Base-by-base conservation (phyloP, 331 rosid genomes). In the Ulmus americana region DNA sequence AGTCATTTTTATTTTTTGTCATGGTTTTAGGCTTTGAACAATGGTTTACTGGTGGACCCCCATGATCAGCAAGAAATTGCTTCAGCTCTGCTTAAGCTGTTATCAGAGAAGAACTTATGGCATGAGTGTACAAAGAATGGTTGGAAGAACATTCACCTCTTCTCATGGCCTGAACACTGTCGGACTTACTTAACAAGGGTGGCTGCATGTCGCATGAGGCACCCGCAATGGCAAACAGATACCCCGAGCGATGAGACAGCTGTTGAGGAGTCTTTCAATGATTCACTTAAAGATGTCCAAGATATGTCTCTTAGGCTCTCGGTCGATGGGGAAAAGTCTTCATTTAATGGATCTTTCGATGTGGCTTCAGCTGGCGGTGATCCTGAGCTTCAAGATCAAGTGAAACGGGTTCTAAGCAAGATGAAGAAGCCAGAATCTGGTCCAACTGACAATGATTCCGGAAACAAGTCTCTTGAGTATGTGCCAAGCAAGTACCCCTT, bases 241-340 rank as follows among this genome's bases (percentile, higher is more conserved):
- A 90, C 94, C 46, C 95, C 95, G 0, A 86, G 68, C 16, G 94
- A 87, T 11, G 85, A 85, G 41, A 54, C 82, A 64, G 71, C 68
- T 14, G 71, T 40, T 0, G 94, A 80, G 14, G 90, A 75, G 65
- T 85, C 97, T 35, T 65, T 85, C 35, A 83, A 82, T 57, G 97
- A 90, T 67, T 90, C 97, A 12, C 95, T 90, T 12, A 85, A 65
- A 67, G 97, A 90, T 16, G 95, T 85, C 13, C 94, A 87, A 68
- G 97, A 90, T 68, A 87, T 90, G 90, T 90, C 97, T 35, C 87
- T 90, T 44, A 80, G 95, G 82, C 95, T 90, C 45, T 90, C 97
- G 11, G 86, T 90, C 39, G 97, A 90, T 45, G 97, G 88, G 13
- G 84, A 83, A 47, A 83, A 71, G 51, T 49, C 73, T 39, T 83